Conservation (phyloP, 176 grass and related monocot species). For the Thinopyrum elongatum region DNA sequence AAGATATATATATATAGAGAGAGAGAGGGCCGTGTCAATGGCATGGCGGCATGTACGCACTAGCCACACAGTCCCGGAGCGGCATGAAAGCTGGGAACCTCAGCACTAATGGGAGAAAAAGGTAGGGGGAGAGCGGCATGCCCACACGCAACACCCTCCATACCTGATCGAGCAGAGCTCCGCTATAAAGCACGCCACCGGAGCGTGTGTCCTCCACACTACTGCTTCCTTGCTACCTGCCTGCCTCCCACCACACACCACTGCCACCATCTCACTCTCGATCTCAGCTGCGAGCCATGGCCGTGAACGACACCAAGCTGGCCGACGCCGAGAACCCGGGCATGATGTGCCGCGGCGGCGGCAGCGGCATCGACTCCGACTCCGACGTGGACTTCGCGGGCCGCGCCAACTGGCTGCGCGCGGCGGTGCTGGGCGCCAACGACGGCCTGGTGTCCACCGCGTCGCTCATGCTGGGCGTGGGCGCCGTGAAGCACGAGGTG, state of each 20-base stretch:
- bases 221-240: background rate
- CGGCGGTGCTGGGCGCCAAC: constrained; percentile 73
- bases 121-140: background rate
- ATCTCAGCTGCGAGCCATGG: background rate
- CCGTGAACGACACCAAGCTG: constrained; percentile 30
- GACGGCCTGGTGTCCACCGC: constrained; percentile 72
- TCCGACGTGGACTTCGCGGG: background rate
- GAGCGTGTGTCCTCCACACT: constrained; percentile 68
- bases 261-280: background rate
- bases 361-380: background rate
- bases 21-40: background rate
- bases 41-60: constrained; percentile 6
- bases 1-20: too few species aligned
- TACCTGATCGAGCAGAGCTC: background rate
- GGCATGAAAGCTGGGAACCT: background rate
- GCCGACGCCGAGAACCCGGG: constrained; percentile 34
- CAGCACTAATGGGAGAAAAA: background rate
- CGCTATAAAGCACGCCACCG: constrained; percentile 42
- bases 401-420: constrained; percentile 68
- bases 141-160: constrained; percentile 8
- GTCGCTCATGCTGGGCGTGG: constrained; percentile 75
- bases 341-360: background rate
- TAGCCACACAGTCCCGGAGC: background rate
- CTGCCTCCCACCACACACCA: background rate
- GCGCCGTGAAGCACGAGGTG: constrained; percentile 52